Percentiles rank a stretch among this genome's conserved stretches.
Evolutionary conservation across 2,329 filamentous ascomycete species (phyloP).

Genomic region (Verticillium klebahnii): DNA sequence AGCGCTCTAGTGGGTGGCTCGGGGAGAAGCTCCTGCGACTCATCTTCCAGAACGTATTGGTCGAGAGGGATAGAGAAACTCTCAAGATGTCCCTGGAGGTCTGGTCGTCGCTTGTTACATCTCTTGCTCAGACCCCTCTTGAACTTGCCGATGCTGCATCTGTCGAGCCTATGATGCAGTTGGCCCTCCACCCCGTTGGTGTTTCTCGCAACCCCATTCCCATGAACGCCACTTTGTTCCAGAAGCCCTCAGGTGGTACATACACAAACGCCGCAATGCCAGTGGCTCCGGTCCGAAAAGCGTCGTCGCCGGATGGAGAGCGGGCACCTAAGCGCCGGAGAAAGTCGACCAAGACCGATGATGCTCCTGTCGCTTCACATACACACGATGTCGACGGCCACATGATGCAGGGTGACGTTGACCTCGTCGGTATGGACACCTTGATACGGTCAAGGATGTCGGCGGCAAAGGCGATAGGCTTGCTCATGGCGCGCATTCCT

Average conservation of each 20-base stretch:
- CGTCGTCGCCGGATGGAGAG: slow-evolving; percentile 52
- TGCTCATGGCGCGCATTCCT: slow-evolving; percentile 77
- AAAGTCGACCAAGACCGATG: slow-evolving; percentile 79
- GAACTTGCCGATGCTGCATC: slow-evolving; percentile 64
- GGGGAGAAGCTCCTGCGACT: slow-evolving; percentile 83
- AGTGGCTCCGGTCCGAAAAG: slow-evolving; percentile 38
- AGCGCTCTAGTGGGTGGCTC: slow-evolving; percentile 83
- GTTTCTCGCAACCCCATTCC: slow-evolving; percentile 86
- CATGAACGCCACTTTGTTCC: slow-evolving; percentile 85
- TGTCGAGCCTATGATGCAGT: slow-evolving; percentile 73
- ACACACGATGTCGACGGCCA: slow-evolving; percentile 95
- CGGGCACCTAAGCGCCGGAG: slow-evolving; percentile 71
- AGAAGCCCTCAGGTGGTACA: slow-evolving; percentile 85
- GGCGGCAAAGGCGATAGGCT: slow-evolving; percentile 79
- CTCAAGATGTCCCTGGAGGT: slow-evolving; percentile 80
- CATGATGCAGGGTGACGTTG: slow-evolving; percentile 96
- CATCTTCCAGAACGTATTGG: slow-evolving; percentile 90
- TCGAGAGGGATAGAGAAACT: slow-evolving; percentile 83
- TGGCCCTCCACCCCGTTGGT: slow-evolving; percentile 87
- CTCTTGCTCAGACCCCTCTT: slow-evolving; percentile 58
- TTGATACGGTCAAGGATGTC: slow-evolving; percentile 87
- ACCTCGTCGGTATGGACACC: slow-evolving; percentile 84
- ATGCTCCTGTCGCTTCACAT: slow-evolving; percentile 56
- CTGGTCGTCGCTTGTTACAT: slow-evolving; percentile 74
- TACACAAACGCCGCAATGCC: slow-evolving; percentile 56